phyloP scores from a whole-genome alignment of 2,329 filamentous ascomycete species.

The Monosporascus sp. region DNA sequence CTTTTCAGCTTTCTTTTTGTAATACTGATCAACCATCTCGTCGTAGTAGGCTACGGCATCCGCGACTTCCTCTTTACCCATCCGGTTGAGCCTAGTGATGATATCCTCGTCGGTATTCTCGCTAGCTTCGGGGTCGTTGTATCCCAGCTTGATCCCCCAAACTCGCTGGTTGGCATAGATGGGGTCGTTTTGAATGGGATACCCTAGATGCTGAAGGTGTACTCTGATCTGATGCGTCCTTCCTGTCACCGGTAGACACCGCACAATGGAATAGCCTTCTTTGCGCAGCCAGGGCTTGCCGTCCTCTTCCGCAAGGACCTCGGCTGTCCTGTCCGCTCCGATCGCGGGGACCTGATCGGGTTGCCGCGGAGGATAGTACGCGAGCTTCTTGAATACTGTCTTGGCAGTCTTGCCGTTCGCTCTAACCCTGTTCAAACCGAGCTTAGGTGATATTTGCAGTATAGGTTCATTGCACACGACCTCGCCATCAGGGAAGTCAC shows the following conservation, averaged over 20 bases:
- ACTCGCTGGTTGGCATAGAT: constrained; percentile 95
- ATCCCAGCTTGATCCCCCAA: constrained; percentile 77
- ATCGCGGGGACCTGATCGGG: constrained; percentile 5
- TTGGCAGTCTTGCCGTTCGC: constrained; percentile 85
- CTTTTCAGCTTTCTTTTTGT: constrained; percentile 86
- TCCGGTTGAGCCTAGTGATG: constrained; percentile 74
- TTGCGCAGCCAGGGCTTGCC: constrained; percentile 43
- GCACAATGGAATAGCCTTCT: constrained; percentile 87
- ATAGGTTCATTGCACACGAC: constrained; percentile 92
- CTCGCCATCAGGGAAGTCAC: constrained; percentile 86
- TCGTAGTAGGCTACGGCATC: constrained; percentile 91
- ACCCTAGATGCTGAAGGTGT: constrained; percentile 87
- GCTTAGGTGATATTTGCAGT: constrained; percentile 87
- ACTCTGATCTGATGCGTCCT: constrained; percentile 93
- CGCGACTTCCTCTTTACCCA: constrained; percentile 92
- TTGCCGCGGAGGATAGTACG: constrained; percentile 70
- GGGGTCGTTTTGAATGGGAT: constrained; percentile 94
- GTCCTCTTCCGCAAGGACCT: constrained; percentile 18
- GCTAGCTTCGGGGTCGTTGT: constrained; percentile 57
- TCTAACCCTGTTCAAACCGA: constrained; percentile 89
- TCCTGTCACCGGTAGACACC: constrained; percentile 88
- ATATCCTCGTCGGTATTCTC: constrained; percentile 82
- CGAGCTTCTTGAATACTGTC: constrained; percentile 86
- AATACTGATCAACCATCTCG: constrained; percentile 85
- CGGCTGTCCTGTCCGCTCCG: constrained; percentile 8